These are phyloP conservation scores for Vigna unguiculata DNA, from an alignment of 306 rosid species.

Conservation along the genomic window DNA sequence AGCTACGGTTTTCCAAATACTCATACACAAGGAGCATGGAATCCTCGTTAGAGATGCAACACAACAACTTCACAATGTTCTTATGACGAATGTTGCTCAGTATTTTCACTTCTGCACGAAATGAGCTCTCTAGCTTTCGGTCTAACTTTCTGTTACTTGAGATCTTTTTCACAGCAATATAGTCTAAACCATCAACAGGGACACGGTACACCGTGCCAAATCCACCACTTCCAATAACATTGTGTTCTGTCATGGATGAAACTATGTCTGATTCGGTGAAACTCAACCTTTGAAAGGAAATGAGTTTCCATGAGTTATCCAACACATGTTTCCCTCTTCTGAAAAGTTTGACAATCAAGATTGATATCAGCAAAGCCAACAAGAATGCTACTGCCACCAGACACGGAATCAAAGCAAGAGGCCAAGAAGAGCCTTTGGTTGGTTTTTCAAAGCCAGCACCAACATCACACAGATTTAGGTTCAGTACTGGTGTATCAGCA, in stretches of 20 bases:
- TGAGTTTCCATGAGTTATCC: conserved; percentile 68
- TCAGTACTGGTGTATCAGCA: conserved; percentile 40
- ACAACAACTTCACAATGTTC: conserved; percentile 82
- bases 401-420: conserved; percentile 57
- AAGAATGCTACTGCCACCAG: conserved; percentile 31
- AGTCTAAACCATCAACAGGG: conserved; percentile 46
- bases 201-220: conserved; percentile 79
- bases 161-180: conserved; percentile 76
- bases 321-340: conserved; percentile 44
- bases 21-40: conserved; percentile 84
- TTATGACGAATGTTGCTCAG: conserved; percentile 72
- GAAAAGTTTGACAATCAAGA: conserved; percentile 44
- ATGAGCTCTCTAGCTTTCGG: conserved; percentile 69
- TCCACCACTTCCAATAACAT: conserved; percentile 79
- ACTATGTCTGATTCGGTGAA: conserved; percentile 65
- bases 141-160: conserved; percentile 60
- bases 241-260: conserved; percentile 53
- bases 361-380: conserved; percentile 24
- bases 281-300: conserved; percentile 64
- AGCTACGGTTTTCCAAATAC: conserved; percentile 69
- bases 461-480: conserved; percentile 51
- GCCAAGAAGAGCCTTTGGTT: conserved; percentile 52
- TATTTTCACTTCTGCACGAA: conserved; percentile 73
- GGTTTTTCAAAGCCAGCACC: conserved; percentile 19
- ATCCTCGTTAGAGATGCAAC: conserved; percentile 64